Evolutionary conservation across 2,329 filamentous ascomycete genomes (phyloP).

Genomic region (Penicillium sp.): DNA sequence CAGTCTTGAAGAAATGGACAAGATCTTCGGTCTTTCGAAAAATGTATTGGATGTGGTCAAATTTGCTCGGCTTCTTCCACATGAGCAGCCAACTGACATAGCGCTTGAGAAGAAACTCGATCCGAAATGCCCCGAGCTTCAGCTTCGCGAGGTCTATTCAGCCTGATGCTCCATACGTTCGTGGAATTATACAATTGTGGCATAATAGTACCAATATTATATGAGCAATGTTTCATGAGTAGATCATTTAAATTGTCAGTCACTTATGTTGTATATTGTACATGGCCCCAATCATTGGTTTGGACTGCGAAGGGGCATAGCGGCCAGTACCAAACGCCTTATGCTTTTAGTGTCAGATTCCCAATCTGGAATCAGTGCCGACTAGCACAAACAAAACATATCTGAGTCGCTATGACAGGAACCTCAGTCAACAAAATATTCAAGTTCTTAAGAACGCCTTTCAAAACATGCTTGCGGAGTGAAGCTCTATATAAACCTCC

Average conservation of each 20-base stretch:
- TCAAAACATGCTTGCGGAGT: too few relatives aligned
- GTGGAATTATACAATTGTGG: not conserved
- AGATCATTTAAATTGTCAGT: not conserved
- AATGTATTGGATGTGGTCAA: constrained; percentile 16
- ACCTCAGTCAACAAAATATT: too few relatives aligned
- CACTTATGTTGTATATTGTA: too few relatives aligned
- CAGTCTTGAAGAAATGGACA: constrained; percentile 25
- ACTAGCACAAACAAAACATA: too few relatives aligned
- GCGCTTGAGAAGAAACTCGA: constrained; percentile 2
- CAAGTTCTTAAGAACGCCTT: too few relatives aligned
- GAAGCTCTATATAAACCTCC: too few relatives aligned
- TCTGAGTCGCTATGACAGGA: too few relatives aligned
- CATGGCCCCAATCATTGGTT: too few relatives aligned
- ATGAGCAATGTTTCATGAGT: not conserved
- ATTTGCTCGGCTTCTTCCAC: constrained; percentile 15
- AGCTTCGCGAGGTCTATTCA: constrained; percentile 7
- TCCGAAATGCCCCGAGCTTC: constrained; percentile 3
- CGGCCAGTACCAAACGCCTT: too few relatives aligned
- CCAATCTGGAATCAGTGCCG: too few relatives aligned
- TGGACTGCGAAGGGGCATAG: too few relatives aligned
- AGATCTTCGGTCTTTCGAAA: constrained; percentile 18
- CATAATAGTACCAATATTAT: not conserved
- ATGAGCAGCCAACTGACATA: constrained; percentile 1
- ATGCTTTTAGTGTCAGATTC: too few relatives aligned
- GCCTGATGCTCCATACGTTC: not conserved